These are phyloP conservation scores for Delitschia confertaspora DNA, from an alignment of 495 filamentous ascomycete genomes.

Conservation along the genomic window DNA sequence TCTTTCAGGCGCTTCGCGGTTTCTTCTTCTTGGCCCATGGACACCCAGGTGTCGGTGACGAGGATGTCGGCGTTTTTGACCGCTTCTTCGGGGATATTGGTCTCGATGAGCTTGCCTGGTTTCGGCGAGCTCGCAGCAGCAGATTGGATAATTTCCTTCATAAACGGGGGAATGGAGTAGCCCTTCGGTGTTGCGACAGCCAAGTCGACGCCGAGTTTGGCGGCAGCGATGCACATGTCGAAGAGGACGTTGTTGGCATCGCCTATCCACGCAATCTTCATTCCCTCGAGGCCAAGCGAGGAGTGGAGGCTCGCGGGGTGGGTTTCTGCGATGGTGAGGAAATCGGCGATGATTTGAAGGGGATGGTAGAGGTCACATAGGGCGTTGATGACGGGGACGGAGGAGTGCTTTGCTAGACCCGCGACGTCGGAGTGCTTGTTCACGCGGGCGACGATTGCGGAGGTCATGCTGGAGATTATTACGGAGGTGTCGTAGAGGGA, in stretches of 20 bases:
- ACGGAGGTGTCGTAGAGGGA: constrained; percentile 79
- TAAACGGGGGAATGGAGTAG: constrained; percentile 65
- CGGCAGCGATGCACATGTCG: constrained; percentile 75
- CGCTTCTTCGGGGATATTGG: constrained; percentile 74
- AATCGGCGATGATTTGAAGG: constrained; percentile 86
- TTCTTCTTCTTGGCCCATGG: constrained; percentile 93
- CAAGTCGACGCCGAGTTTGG: constrained; percentile 79
- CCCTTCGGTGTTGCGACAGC: constrained; percentile 75
- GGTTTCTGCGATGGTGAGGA: constrained; percentile 77
- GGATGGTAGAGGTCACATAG: constrained; percentile 84
- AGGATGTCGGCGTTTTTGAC: constrained; percentile 81
- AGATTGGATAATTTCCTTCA: constrained; percentile 58
- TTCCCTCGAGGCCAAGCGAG: constrained; percentile 60
- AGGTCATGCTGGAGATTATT: constrained; percentile 87
- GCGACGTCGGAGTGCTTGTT: constrained; percentile 74
- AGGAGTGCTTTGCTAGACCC: constrained; percentile 65
- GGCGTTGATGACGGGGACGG: constrained; percentile 91
- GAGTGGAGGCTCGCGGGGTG: constrained; percentile 44
- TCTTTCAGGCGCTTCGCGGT: constrained; percentile 61
- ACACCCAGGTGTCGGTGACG: constrained; percentile 95
- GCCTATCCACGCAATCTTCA: constrained; percentile 92
- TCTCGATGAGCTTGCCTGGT: constrained; percentile 63
- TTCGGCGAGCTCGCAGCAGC: constrained; percentile 46
- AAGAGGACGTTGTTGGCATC: constrained; percentile 96
- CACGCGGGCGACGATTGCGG: constrained; percentile 82